Percentiles rank a stretch among this genome's conserved stretches.
Evolutionary conservation across 1,284 basidiomycete species (phyloP).

Genomic region (Sporisorium exsertum): DNA sequence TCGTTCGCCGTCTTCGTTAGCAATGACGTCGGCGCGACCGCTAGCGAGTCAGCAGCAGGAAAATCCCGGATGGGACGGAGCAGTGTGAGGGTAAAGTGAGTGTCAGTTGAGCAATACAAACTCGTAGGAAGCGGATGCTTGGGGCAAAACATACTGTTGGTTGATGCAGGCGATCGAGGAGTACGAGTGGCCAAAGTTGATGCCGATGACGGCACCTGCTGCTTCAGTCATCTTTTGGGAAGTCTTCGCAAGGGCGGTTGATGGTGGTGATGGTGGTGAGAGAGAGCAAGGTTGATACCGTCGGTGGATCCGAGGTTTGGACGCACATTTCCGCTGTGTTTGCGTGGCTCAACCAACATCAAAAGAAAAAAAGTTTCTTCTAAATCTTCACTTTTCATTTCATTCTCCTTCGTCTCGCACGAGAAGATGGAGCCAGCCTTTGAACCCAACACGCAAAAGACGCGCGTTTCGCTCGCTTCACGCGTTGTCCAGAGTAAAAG

Average conservation of each 20-base stretch:
- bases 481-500: slow-evolving; percentile 3
- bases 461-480: slow-evolving; percentile 2
- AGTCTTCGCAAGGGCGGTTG: not conserved
- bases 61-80: not conserved
- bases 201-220: slow-evolving; percentile 77
- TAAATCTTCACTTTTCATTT: slow-evolving; percentile 5
- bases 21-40: slow-evolving; percentile 75
- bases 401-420: slow-evolving; percentile 8
- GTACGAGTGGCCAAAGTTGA: slow-evolving; percentile 97
- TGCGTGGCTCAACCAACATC: not conserved
- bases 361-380: slow-evolving; percentile 28
- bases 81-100: not conserved
- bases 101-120: slow-evolving; percentile 13
- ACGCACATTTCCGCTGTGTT: not conserved
- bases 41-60: slow-evolving; percentile 9
- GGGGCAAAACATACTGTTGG: slow-evolving; percentile 76
- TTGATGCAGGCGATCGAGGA: slow-evolving; percentile 95
- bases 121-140: not conserved
- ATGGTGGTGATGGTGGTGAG: not conserved
- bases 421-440: not conserved
- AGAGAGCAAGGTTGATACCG: slow-evolving; percentile 4
- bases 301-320: not conserved
- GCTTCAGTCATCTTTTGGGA: slow-evolving; percentile 54
- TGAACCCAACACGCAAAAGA: slow-evolving; percentile 9
- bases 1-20: slow-evolving; percentile 97